Evolutionary conservation across 176 grass and related monocot genomes (phyloP), one percentile per base, ranked within the genome.

Genomic region (Thalia dealbata): DNA sequence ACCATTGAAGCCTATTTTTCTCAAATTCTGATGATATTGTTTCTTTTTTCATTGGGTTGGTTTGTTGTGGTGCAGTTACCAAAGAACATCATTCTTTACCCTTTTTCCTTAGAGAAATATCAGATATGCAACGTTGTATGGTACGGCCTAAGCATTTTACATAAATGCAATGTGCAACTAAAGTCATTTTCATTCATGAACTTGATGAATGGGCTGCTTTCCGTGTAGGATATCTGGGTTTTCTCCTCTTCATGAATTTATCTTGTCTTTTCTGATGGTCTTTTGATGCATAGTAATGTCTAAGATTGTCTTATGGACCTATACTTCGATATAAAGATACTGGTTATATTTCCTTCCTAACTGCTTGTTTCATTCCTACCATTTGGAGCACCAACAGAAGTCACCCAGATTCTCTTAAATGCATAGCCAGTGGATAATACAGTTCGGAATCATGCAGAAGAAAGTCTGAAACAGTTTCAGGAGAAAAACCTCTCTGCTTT

Each of bases 371-470:
- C 26, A 32, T 55, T 27, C 24, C 48, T 19, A 50, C 50, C 48
- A 16, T 72, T 73, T 16, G 52, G 71, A 73, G 52, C 29, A 35
- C 22, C 50, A 73, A 73, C 58, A 50, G 71, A 73, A 56, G 27
- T 73, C 27, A 73, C 71, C 28, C 71, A 73, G 51, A 38, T 73
- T 55, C 71, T 73, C 15, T 73, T 73, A 29, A 73, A 73, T 56
- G 71, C 71, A 58, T 50, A 73, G 19, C 21, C 71, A 6, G 71
- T 73, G 71, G 71, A 73, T 56, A 28, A 27, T 56, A 19, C 71
- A 35, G 52, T 56, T 30, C 71, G 71, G 28, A 73, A 73, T 56
- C 51, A 73, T 42, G 71, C 71, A 73, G 71, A 73, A 73, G 71
- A 73, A 56, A 73, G 51, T 16, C 51, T 73, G 26, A 58, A 73